Base-by-base conservation (phyloP, 129 eudicot species). In the Ambrosia trifida region DNA sequence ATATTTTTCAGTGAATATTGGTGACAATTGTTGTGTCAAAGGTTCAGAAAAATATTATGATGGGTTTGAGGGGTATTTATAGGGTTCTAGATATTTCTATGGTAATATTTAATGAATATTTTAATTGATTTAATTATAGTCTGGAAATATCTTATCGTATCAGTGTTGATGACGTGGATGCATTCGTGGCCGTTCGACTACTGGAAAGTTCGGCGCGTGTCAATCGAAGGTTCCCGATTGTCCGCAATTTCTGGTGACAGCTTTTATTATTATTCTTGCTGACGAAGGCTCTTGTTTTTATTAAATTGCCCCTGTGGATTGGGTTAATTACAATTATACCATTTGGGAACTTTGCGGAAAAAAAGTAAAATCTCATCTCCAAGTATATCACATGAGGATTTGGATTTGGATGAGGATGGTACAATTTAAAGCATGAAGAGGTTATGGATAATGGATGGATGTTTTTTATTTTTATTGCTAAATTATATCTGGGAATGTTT, bases 91-190 rank as follows among this genome's bases (percentile, higher is more conserved):
- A 71, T 71, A 71, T 71, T 57, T 71, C 67, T 17, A 6, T 28
- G 0, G 2, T 12, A 12, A 24, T 28, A 11, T 43, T 2, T 44
- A 12, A 0, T 0, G 5, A 44, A 44, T 44, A 19, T 66, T 24
- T 66, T 24, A 11, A 5, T 20, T 20, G 3, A 0, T 66, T 66
- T 43, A 64, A 41, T 44, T n/a, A 70, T 40, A 19, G 9, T 36
- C 20, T 19, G 9, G 13, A 50, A 9, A 35, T 51, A 62, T 62
- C 68, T 30, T 49, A 5, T 11, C 18, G 35, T 13, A 31, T 69
- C 45, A 16, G 50, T 10, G 73, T 36, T 18, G 60, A 70, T 54
- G 75, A 70, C 75, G 75, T 70, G 75, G 53, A 54, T 53, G 65
- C 66, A 70, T 53, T 19, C 52, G 74, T 70, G 75, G 75, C 65